Base-by-base conservation (phyloP, 805 yeast genomes). In the Candida verbasci region DNA sequence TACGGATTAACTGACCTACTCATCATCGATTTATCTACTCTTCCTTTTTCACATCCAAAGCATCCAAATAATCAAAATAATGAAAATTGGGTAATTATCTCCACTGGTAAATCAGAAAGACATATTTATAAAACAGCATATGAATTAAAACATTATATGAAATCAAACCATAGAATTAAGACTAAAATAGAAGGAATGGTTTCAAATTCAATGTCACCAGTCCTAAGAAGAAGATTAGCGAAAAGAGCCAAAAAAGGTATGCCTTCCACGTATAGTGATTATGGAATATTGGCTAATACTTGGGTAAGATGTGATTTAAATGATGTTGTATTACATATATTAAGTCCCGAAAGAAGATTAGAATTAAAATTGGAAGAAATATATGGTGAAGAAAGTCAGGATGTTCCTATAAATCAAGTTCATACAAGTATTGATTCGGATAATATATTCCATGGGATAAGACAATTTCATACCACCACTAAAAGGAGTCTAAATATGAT, bases 261-360 rank as follows among this genome's bases (percentile, higher is more conserved):
- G 5, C 65, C 71, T 35, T 70, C 79, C 0, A 67, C 70, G 1
- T 76, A 76, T 45, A 72, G 72, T 40, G 78, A 73, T 38, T 80
- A 74, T 48, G 83, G 85, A 11, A 60, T 63, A 9, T 46, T 66
- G 5, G 68, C 79, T 4, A 87, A 86, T 47, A 74, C 85, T 17
- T 89, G 97, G 97, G 78, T 86, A 16, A 77, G 86, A 74, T 65
- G 88, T 32, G 87, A 86, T 48, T 58, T 74, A 2, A 82, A 80
- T 42, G 76, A 77, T 25, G 72, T 87, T 3, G 74, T 68, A 37
- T 70, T 89, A 22, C 95, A 89, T 57, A 58, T 89, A 12, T 59
- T 89, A 49, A 86, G 95, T 0, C 67, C 70, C 4, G 80, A 78
- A 27, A 75, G 91, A 55, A 68, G 97, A 40, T 53, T 57, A 12